These are phyloP conservation scores for Penicillium sp. DNA, from an alignment of 2,329 filamentous ascomycete genomes.

Conservation along the genomic window DNA sequence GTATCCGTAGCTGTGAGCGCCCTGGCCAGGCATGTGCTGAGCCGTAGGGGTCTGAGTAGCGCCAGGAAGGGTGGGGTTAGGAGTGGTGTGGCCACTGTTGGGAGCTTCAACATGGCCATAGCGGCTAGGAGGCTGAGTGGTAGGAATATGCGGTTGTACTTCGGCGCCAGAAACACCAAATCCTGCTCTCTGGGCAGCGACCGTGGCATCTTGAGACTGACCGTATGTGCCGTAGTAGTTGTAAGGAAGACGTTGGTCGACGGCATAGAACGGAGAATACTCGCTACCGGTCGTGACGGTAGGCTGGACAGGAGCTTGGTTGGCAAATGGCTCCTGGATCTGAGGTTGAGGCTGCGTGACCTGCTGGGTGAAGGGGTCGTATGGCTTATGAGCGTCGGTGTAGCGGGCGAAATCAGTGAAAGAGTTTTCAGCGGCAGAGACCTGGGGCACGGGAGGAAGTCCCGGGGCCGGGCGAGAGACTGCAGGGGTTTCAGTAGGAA, in stretches of 20 bases:
- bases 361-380: slow-evolving; percentile 78
- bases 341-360: slow-evolving; percentile 55
- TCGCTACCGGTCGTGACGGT: slow-evolving; percentile 56
- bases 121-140: slow-evolving; percentile 67
- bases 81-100: slow-evolving; percentile 82
- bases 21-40: slow-evolving; percentile 46
- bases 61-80: slow-evolving; percentile 61
- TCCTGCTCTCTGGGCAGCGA: slow-evolving; percentile 67
- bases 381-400: slow-evolving; percentile 60
- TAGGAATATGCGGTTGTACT: slow-evolving; percentile 51
- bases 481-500: slow-evolving; percentile 25
- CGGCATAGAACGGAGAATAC: slow-evolving; percentile 77
- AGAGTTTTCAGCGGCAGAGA: slow-evolving; percentile 42
- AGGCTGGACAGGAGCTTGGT: slow-evolving; percentile 51
- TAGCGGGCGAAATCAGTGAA: slow-evolving; percentile 47
- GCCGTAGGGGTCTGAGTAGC: slow-evolving; percentile 47
- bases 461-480: slow-evolving; percentile 51
- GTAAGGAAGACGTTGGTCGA: slow-evolving; percentile 66
- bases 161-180: slow-evolving; percentile 58
- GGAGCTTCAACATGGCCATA: slow-evolving; percentile 62
- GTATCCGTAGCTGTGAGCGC: slow-evolving; percentile 48
- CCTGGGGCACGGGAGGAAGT: slow-evolving; percentile 52
- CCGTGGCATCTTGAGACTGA: slow-evolving; percentile 65
- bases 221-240: slow-evolving; percentile 59
- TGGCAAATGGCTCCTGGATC: slow-evolving; percentile 49